Conservation (phyloP, 1,139 yeast genomes). For the Suhomyces panamericanus region DNA sequence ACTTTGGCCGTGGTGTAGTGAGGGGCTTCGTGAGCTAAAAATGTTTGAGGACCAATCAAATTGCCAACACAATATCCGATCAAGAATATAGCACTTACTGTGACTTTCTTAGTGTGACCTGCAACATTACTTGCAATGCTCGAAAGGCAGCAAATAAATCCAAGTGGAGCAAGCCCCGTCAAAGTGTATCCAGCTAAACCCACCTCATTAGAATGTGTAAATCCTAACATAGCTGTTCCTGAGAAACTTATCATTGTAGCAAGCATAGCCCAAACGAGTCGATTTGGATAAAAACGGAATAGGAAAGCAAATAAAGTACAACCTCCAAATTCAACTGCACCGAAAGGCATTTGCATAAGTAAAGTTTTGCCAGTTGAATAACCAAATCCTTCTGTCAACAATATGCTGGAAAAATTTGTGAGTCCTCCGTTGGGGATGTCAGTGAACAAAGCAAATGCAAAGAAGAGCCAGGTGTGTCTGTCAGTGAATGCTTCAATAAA, state of each 20-base stretch:
- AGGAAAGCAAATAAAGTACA: slow-evolving; percentile 31
- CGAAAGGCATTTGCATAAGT: slow-evolving; percentile 38
- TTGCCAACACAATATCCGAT: slow-evolving; percentile 70
- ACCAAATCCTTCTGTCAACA: slow-evolving; percentile 47
- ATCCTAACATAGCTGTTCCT: slow-evolving; percentile 51
- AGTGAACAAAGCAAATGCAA: slow-evolving; percentile 37
- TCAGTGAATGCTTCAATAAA: slow-evolving; percentile 54
- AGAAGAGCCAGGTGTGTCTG: slow-evolving; percentile 44
- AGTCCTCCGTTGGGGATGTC: slow-evolving; percentile 56
- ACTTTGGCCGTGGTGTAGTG: slow-evolving; percentile 48
- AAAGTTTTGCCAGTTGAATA: slow-evolving; percentile 38
- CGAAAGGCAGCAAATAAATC: slow-evolving; percentile 50
- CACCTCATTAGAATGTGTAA: slow-evolving; percentile 25
- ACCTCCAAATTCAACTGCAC: slow-evolving; percentile 42
- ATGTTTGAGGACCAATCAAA: slow-evolving; percentile 70
- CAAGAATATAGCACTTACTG: slow-evolving; percentile 58
- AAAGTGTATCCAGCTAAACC: slow-evolving; percentile 17
- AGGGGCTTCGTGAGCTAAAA: slow-evolving; percentile 55
- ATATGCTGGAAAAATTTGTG: slow-evolving; percentile 50
- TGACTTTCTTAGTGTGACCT: slow-evolving; percentile 68
- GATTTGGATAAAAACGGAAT: slow-evolving; percentile 16
- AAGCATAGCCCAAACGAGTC: slow-evolving; percentile 45
- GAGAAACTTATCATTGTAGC: slow-evolving; percentile 38
- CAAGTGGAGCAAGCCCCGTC: slow-evolving; percentile 32
- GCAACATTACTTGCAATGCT: slow-evolving; percentile 60